Conservation (phyloP, 768 basidiomycete genomes). For the Harrya chromipes region DNA sequence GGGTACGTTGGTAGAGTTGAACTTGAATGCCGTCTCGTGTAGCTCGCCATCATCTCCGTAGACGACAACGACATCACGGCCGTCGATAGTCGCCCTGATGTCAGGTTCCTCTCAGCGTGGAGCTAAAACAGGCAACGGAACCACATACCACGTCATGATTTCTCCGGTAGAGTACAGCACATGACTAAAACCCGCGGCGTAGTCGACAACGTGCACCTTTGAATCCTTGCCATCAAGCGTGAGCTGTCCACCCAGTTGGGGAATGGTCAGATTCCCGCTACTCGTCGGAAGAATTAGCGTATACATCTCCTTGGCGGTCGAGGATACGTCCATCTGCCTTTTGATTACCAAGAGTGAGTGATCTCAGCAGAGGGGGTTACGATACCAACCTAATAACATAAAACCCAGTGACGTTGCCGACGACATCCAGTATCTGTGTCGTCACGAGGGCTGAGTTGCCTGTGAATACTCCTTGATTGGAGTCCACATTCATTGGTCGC, state of each 20-base stretch:
- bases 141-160: conserved; percentile 44
- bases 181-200: conserved; percentile 41
- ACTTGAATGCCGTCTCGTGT: conserved; percentile 49
- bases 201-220: conserved; percentile 51
- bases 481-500: conserved; percentile 40
- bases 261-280: conserved; percentile 40
- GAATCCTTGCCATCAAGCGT: conserved; percentile 50
- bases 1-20: conserved; percentile 25
- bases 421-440: conserved; percentile 46
- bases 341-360: conserved; percentile 4
- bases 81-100: conserved; percentile 46
- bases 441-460: conserved; percentile 47
- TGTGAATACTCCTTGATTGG: conserved; percentile 44
- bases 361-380: not conserved
- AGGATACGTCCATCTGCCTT: conserved; percentile 13
- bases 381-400: conserved; percentile 33
- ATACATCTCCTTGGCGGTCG: conserved; percentile 24
- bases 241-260: conserved; percentile 42
- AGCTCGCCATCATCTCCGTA: conserved; percentile 48
- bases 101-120: not conserved
- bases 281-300: conserved; percentile 45
- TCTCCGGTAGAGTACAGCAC: conserved; percentile 49
- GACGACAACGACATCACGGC: conserved; percentile 44
- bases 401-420: conserved; percentile 47
- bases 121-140: not conserved